These are phyloP conservation scores for Nemophila menziesii DNA, from an alignment of 257 asterid species.

Conservation along the genomic window DNA sequence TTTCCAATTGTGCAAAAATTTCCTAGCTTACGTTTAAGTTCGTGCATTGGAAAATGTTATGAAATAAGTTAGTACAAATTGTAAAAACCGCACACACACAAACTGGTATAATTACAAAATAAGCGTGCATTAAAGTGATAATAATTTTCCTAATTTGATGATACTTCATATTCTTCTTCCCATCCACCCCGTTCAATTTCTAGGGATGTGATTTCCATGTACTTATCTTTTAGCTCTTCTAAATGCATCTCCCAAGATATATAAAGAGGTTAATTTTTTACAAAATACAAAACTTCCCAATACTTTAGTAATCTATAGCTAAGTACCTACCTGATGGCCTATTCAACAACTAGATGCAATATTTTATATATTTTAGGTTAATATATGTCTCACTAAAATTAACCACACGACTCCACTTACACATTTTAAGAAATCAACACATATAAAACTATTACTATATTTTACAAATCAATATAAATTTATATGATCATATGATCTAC, in stretches of 20 bases:
- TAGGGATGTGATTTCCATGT: slow-evolving; percentile 44
- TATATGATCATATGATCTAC: too few relatives aligned
- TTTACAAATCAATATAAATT: too few relatives aligned
- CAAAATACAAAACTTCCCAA: neutral
- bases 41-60: slow-evolving; percentile 68
- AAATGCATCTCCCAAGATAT: slow-evolving; percentile 86
- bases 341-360: slow-evolving; percentile 83
- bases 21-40: slow-evolving; percentile 79
- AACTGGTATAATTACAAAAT: too few relatives aligned
- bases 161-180: slow-evolving; percentile 72
- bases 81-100: too few relatives aligned
- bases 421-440: too few relatives aligned
- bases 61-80: too few relatives aligned
- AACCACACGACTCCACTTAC: too few relatives aligned
- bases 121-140: neutral
- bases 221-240: slow-evolving; percentile 74
- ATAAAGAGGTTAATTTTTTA: slow-evolving; percentile 5
- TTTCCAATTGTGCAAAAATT: slow-evolving; percentile 80
- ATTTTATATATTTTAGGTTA: slow-evolving; percentile 68
- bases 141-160: slow-evolving; percentile 62
- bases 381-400: too few relatives aligned
- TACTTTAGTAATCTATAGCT: neutral
- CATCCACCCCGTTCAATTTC: slow-evolving; percentile 77
- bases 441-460: too few relatives aligned
- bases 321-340: slow-evolving; percentile 60